A percentile compares a stretch with the other conserved stretches of the same genome.
phyloP scores from a whole-genome alignment of 768 basidiomycete species.

The Ephemerocybe angulata region DNA sequence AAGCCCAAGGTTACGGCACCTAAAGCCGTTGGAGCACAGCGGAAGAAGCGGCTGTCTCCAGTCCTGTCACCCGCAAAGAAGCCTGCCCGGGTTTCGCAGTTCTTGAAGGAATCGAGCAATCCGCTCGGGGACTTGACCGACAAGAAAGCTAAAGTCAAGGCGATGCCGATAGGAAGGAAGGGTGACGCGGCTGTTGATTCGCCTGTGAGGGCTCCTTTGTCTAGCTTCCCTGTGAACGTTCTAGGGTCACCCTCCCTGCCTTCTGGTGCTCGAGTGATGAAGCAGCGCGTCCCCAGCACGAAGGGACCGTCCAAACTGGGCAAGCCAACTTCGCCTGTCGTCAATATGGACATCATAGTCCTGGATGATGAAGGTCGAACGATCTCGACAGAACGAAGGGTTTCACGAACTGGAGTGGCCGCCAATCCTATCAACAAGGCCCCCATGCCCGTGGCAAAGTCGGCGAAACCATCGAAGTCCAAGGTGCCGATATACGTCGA shows the following conservation, averaged over 20 bases:
- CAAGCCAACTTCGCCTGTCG: constrained; percentile 42
- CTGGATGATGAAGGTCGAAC: constrained; percentile 58
- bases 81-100: constrained; percentile 28
- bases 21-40: constrained; percentile 21
- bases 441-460: not conserved
- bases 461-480: not conserved
- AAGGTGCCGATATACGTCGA: constrained; percentile 2
- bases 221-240: constrained; percentile 28
- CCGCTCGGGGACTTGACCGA: constrained; percentile 11
- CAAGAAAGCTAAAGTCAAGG: constrained; percentile 15
- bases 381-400: constrained; percentile 58
- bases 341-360: constrained; percentile 66
- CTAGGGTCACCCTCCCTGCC: constrained; percentile 35
- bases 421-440: constrained; percentile 25
- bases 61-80: constrained; percentile 31
- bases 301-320: constrained; percentile 31
- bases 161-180: constrained; percentile 4
- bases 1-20: constrained; percentile 8
- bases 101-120: constrained; percentile 21
- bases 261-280: constrained; percentile 17
- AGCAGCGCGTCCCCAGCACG: constrained; percentile 20
- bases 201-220: constrained; percentile 31
- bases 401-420: constrained; percentile 44
- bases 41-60: constrained; percentile 38
- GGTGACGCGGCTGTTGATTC: constrained; percentile 18